phyloP scores from a whole-genome alignment of 805 yeast genomes.

The Saturnispora quitensis region DNA sequence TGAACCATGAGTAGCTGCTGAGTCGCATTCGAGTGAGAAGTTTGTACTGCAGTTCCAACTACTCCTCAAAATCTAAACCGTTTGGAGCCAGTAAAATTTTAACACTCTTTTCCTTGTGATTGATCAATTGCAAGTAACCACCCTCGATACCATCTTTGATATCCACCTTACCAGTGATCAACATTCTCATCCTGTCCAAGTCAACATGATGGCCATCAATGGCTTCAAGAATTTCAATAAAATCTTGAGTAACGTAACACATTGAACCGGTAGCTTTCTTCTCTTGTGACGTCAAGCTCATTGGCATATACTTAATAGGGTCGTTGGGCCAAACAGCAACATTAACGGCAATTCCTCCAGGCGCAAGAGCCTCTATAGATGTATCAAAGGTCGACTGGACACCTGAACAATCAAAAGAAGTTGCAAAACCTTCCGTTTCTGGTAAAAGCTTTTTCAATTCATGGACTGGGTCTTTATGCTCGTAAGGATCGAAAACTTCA shows the following conservation, averaged over 20 bases:
- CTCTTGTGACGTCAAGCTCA: slow-evolving; percentile 47
- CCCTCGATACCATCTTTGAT: slow-evolving; percentile 43
- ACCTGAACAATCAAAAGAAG: slow-evolving; percentile 48
- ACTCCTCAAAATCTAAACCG: slow-evolving; percentile 13
- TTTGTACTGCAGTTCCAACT: too few relatives aligned
- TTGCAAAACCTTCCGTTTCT: slow-evolving; percentile 37
- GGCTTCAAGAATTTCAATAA: slow-evolving; percentile 46
- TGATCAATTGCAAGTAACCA: slow-evolving; percentile 43
- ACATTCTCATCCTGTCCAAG: slow-evolving; percentile 32
- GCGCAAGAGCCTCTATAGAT: slow-evolving; percentile 39
- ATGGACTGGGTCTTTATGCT: slow-evolving; percentile 29
- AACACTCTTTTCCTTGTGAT: slow-evolving; percentile 46
- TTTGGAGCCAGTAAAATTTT: slow-evolving; percentile 46
- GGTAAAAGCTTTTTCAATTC: slow-evolving; percentile 31
- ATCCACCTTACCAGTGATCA: slow-evolving; percentile 46
- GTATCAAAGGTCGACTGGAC: slow-evolving; percentile 44
- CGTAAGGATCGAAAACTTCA: slow-evolving; percentile 40
- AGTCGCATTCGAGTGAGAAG: too few relatives aligned
- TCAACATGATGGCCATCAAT: slow-evolving; percentile 38
- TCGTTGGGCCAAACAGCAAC: slow-evolving; percentile 57
- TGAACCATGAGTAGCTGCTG: too few relatives aligned
- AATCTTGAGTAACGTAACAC: slow-evolving; percentile 50
- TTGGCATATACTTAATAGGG: slow-evolving; percentile 42
- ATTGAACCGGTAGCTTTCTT: slow-evolving; percentile 51
- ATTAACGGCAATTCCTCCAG: slow-evolving; percentile 51